Percentiles rank a stretch among this genome's conserved stretches.
Evolutionary conservation across 345 rosid species (phyloP).

Genomic region (Syzygium jambos): DNA sequence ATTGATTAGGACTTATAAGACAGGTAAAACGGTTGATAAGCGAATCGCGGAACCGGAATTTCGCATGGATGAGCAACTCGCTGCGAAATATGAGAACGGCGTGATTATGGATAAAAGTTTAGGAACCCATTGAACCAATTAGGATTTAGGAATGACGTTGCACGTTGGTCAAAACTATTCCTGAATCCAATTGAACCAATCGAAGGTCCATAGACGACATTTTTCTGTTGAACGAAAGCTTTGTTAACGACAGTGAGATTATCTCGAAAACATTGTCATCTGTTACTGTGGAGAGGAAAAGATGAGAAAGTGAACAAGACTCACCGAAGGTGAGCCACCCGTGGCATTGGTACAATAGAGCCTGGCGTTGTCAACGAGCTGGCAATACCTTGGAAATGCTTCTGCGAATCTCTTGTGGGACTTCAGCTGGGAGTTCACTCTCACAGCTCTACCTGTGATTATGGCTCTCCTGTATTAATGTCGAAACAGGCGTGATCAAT

Average conservation of each 20-base stretch:
- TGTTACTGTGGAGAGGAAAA: background rate
- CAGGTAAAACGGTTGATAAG: background rate
- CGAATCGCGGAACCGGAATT: background rate
- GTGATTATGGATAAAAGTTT: background rate
- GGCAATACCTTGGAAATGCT: slow-evolving; percentile 65
- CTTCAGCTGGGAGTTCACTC: slow-evolving; percentile 70
- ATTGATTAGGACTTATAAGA: background rate
- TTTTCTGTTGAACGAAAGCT: background rate
- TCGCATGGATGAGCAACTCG: background rate
- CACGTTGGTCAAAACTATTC: background rate
- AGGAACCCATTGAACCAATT: background rate
- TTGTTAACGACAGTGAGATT: background rate
- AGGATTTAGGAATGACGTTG: background rate
- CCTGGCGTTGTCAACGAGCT: slow-evolving; percentile 71
- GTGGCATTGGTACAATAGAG: slow-evolving; percentile 75
- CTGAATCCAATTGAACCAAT: background rate
- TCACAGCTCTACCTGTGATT: slow-evolving; percentile 67
- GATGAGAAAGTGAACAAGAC: background rate
- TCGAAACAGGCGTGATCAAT: background rate
- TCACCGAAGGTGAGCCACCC: slow-evolving; percentile 68
- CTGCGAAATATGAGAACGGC: background rate
- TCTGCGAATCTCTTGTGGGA: slow-evolving; percentile 86
- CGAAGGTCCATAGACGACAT: background rate
- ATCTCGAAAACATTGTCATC: background rate
- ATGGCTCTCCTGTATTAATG: slow-evolving; percentile 60